Base-by-base conservation (phyloP, 805 yeast genomes). In the Kodamaea hsintzibuensis region DNA sequence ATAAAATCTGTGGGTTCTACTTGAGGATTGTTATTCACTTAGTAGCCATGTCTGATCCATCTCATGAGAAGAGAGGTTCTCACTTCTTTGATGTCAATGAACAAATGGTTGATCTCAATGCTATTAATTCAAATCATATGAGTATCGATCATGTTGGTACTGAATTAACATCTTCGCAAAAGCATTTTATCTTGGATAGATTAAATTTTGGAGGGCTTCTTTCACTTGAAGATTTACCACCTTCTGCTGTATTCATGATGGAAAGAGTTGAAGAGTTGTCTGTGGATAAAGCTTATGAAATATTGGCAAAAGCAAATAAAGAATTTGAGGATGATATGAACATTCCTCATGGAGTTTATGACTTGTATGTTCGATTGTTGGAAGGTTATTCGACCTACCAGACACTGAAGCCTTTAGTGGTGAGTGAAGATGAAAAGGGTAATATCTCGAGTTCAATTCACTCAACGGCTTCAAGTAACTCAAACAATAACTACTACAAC, bases 281-380 rank as follows among this genome's bases (percentile, higher is more conserved):
- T 5, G 58, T 68, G 13, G 74, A 69, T 1, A 79, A 78, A 46
- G 74, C 82, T 0, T 37, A 73, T 1, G 66, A 66, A 9, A 71
- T 80, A 38, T 62, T 83, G 42, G 59, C 63, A 30, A 67, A 70
- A n/a, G 74, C 79, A 5, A 55, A 75, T 4, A 72, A 60, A 0
- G 72, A 75, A 16, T 82, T 79, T 57, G 60, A 59, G 6, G 77
- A 72, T 49, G 87, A 83, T 62, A 75, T 77, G 42, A 81, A 80
- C 59, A 71, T 82, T 55, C 76, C 80, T 8, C 56, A 52, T 1
- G 64, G 60, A 1, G 76, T 73, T 40, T 70, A 71, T 57, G 67
- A 65, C 3, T 69, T 70, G 50, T 66, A 78, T 45, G 49, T 56
- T 19, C 51, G 45, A 2, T 56, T 64, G 48, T 57, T 65, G 8